Evolutionary conservation across 179 eudicot genomes (phyloP), one percentile per base, ranked within the genome.

Genomic region (Amaranthus tricolor): DNA sequence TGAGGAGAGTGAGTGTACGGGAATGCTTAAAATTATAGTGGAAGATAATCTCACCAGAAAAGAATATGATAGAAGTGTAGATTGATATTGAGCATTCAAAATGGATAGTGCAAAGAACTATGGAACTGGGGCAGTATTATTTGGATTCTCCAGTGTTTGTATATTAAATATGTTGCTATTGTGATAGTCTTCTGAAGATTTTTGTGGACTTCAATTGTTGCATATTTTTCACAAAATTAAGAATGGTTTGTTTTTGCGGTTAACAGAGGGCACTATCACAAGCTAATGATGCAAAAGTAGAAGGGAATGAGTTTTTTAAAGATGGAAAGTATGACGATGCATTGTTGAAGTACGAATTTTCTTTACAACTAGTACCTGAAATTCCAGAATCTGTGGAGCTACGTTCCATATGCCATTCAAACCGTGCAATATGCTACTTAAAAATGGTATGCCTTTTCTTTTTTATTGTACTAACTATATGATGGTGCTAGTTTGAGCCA

Each of bases 391-490:
- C 88, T 20, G 76, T 73, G 78, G 99, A 91, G 81, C 69, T 96
- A 40, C 93, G 97, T 10, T 91, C 99, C 55, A 88, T 93, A 19
- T 96, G 97, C 70, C 87, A 91, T 82, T 83, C 93, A 52, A 96
- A 93, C 70, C 86, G 98, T 57, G 97, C 85, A 43, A 77, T 86
- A 45, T 95, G 99, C 84, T 93, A 83, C 85, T 75, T 86, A 24
- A 93, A 96, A 71, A 76, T 86, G 91, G 98, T 95, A 88, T 59
- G 48, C 57, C 24, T 58, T 45, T 66, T 31, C 19, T 45, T 31
- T 10, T 17, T 31, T 31, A 31, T 75, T 5, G 21, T 62, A 7
- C 8, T 60, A 14, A 63, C 53, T n/a, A 44, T 5, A 47, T 54
- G 70, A 45, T 48, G 21, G 5, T 45, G 11, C 19, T 55, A 40